Evolutionary conservation across 2,329 filamentous ascomycete genomes (phyloP).

Genomic region (Cordyceps farinosa): DNA sequence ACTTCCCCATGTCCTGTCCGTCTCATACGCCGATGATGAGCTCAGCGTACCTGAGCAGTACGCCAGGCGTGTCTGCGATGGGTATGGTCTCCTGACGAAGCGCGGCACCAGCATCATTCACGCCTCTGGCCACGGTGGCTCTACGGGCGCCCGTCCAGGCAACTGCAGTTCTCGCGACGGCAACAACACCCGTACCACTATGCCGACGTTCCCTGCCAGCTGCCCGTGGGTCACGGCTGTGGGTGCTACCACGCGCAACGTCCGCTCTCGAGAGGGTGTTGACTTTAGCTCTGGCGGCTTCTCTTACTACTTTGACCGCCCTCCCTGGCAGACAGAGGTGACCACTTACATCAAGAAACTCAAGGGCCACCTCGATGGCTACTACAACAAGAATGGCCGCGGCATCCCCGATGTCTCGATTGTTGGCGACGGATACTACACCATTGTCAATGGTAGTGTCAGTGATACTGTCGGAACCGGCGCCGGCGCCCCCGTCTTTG

Average conservation of each 20-base stretch:
- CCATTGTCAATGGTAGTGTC: constrained; percentile 24
- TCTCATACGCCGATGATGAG: constrained; percentile 35
- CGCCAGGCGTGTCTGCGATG: constrained; percentile 29
- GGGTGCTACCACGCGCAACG: constrained; percentile 38
- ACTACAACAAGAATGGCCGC: constrained; percentile 43
- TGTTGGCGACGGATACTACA: constrained; percentile 51
- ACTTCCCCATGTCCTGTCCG: constrained; percentile 33
- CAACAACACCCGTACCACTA: constrained; percentile 49
- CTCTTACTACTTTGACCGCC: constrained; percentile 42
- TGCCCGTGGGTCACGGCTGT: constrained; percentile 36
- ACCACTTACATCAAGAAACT: constrained; percentile 37
- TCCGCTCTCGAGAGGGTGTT: constrained; percentile 35
- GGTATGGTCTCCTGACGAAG: constrained; percentile 32
- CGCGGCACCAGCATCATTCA: constrained; percentile 30
- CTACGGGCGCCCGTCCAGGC: constrained; percentile 8
- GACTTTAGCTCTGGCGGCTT: constrained; percentile 42
- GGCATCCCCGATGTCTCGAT: constrained; percentile 44
- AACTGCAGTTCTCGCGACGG: constrained; percentile 53
- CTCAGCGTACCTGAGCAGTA: constrained; percentile 30
- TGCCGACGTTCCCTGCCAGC: constrained; percentile 51
- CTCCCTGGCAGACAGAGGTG: constrained; percentile 40
- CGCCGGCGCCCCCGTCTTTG: constrained; percentile 18
- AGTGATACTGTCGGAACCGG: constrained; percentile 23
- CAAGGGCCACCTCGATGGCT: constrained; percentile 39
- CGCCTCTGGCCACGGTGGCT: constrained; percentile 29